Percentiles rank a stretch among this genome's conserved stretches.
Evolutionary conservation across 345 rosid genomes (phyloP).

Genomic region (Erysimum cheiranthoides): DNA sequence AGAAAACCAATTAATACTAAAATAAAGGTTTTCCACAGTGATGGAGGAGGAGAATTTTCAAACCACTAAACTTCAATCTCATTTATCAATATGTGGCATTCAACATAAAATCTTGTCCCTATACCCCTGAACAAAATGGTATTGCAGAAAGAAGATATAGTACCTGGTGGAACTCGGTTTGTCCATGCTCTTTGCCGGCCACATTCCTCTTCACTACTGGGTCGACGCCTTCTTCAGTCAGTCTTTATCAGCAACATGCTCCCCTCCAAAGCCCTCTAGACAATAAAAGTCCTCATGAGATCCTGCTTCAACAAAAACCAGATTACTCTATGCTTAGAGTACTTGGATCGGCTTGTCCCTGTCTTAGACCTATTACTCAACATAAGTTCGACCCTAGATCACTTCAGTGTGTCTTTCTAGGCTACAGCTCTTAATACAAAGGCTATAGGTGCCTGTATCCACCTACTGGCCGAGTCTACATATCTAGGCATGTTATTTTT

Average conservation of each 20-base stretch:
- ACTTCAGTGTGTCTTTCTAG: not conserved
- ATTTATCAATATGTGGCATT: too few species aligned
- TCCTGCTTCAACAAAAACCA: too few species aligned
- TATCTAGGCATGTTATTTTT: not conserved
- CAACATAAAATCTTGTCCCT: too few species aligned
- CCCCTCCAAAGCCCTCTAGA: not conserved
- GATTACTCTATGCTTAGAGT: not conserved
- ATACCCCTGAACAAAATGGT: not conserved
- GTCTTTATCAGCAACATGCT: not conserved
- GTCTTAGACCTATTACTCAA: not conserved
- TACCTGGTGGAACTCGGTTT: rapidly evolving
- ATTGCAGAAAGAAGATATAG: not conserved
- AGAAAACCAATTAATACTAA: too few species aligned
- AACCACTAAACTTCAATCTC: too few species aligned
- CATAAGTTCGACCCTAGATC: not conserved
- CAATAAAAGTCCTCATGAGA: too few species aligned
- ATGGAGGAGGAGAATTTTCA: too few species aligned
- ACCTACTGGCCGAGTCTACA: not conserved
- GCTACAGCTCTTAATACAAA: not conserved
- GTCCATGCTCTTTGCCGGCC: not conserved
- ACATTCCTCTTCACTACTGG: not conserved
- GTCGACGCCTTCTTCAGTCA: not conserved
- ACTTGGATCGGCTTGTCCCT: not conserved
- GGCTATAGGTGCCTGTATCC: not conserved
- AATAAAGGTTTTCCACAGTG: too few species aligned